phyloP scores from a whole-genome alignment of 2,329 filamentous ascomycete species.

The Emmonsiellopsis sp. region DNA sequence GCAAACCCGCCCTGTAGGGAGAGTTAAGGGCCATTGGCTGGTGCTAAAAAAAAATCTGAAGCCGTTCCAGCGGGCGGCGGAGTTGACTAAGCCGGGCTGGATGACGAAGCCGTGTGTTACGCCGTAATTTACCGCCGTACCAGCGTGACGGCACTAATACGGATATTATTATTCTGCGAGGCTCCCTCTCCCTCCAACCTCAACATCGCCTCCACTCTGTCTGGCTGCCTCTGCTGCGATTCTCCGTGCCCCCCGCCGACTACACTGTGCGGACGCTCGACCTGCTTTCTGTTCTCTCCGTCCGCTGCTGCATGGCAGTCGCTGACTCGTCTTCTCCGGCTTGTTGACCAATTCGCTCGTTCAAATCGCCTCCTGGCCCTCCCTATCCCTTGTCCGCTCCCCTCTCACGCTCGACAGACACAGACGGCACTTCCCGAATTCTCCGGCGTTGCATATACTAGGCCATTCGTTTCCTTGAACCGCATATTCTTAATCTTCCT shows the following conservation, averaged over 20 bases:
- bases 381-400: not conserved
- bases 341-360: constrained; percentile 4
- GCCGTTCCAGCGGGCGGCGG: no score
- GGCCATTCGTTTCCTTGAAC: not conserved
- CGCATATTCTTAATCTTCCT: not conserved
- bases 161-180: no score
- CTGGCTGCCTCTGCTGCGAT: not conserved
- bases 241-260: not conserved
- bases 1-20: no score
- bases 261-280: not conserved
- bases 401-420: not conserved
- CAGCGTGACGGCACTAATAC: no score
- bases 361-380: not conserved
- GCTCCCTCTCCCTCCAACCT: no score
- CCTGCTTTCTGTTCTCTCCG: not conserved
- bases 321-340: not conserved
- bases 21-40: no score
- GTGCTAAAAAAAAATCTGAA: no score
- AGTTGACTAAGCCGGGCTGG: no score
- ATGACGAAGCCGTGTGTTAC: no score
- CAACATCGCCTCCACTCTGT: no score
- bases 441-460: not conserved
- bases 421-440: no score
- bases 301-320: not conserved
- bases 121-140: no score